phyloP scores from a whole-genome alignment of 2,329 filamentous ascomycete genomes.

The Pseudocercospora musae region DNA sequence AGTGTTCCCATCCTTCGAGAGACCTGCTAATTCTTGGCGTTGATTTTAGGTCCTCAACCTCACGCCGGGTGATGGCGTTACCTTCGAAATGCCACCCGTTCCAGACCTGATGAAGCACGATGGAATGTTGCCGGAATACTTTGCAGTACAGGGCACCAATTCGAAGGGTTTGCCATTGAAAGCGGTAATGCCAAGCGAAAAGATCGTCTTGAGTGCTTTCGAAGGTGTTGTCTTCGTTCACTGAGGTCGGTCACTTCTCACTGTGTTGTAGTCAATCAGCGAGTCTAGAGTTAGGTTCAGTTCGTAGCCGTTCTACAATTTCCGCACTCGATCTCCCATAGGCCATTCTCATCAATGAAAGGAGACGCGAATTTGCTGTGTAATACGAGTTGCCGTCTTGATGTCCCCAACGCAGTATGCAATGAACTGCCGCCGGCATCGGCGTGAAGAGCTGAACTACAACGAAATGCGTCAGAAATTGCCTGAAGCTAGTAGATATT shows the following conservation, averaged over 20 bases:
- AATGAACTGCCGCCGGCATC: too few species aligned
- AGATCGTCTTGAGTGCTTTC: not conserved
- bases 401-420: too few species aligned
- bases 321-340: too few species aligned
- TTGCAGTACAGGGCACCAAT: not conserved
- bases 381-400: too few species aligned
- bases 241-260: not conserved
- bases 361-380: too few species aligned
- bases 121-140: not conserved
- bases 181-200: not conserved
- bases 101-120: not conserved
- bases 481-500: too few species aligned
- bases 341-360: too few species aligned
- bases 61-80: slow-evolving; percentile 10
- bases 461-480: too few species aligned
- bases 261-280: not conserved
- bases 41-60: slow-evolving; percentile 2
- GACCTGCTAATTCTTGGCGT: not conserved
- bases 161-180: not conserved
- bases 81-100: slow-evolving; percentile 13
- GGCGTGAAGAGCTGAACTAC: too few species aligned
- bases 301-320: too few species aligned
- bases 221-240: slow-evolving; percentile 6
- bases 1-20: not conserved
- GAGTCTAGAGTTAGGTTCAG: not conserved